Conservation (phyloP, 768 basidiomycete genomes). For the Termitomyces bulborhizus region DNA sequence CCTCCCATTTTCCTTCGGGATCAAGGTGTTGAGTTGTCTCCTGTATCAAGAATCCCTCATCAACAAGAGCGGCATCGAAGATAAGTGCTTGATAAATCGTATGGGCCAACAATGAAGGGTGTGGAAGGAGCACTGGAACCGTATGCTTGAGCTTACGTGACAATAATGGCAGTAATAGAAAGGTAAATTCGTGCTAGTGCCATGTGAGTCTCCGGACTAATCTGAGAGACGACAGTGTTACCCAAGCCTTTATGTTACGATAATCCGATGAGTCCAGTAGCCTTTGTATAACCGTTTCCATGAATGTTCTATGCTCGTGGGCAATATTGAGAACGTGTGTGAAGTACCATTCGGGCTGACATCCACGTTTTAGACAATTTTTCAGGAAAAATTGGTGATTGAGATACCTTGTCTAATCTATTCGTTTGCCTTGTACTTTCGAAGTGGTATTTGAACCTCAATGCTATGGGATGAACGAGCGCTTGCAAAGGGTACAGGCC, state of each 20-base stretch:
- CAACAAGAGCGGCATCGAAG: constrained; percentile 76
- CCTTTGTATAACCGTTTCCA: constrained; percentile 68
- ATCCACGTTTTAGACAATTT: neutral
- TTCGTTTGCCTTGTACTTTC: constrained; percentile 85
- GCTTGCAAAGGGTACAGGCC: constrained; percentile 82
- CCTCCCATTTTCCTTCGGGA: constrained; percentile 49
- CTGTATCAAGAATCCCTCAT: constrained; percentile 63
- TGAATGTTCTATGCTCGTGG: constrained; percentile 80
- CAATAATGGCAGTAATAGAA: constrained; percentile 71
- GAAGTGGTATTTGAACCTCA: constrained; percentile 95
- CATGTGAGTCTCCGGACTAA: constrained; percentile 2
- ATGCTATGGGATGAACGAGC: constrained; percentile 72
- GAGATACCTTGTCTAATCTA: constrained; percentile 77
- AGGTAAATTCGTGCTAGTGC: constrained; percentile 73
- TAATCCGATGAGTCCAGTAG: constrained; percentile 62
- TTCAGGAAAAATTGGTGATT: neutral
- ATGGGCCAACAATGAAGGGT: constrained; percentile 87
- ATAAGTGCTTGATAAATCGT: constrained; percentile 89
- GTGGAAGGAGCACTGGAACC: constrained; percentile 64
- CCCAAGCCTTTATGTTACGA: constrained; percentile 67
- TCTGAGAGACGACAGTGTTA: constrained; percentile 25
- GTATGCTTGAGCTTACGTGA: constrained; percentile 70
- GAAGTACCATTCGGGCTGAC: constrained; percentile 95
- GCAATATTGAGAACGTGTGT: constrained; percentile 83
- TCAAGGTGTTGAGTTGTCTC: constrained; percentile 32